A percentile compares a stretch with the other conserved stretches of the same genome.
Conservation (phyloP, 768 basidiomycete genomes). For the Neoboletus subvelutipes region DNA sequence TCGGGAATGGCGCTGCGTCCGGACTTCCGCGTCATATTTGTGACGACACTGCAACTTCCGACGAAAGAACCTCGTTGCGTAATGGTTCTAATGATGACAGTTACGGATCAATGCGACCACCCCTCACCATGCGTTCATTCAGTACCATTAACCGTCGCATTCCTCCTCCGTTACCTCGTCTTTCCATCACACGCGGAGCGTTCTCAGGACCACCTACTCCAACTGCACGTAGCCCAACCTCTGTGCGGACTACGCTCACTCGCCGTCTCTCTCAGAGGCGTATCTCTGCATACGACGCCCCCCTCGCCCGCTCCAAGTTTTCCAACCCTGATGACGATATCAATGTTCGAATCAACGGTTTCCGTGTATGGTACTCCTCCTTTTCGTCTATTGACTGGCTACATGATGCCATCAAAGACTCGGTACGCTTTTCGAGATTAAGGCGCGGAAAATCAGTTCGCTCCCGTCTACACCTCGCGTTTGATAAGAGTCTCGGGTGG, state of each 20-base stretch:
- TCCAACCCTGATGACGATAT: constrained; percentile 43
- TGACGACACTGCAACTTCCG: constrained; percentile 10
- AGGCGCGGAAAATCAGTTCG: constrained; percentile 68
- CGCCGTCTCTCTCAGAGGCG: constrained; percentile 52
- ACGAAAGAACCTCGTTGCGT: constrained; percentile 40
- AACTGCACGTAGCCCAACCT: constrained; percentile 30
- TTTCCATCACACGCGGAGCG: constrained; percentile 33
- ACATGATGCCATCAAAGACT: constrained; percentile 95
- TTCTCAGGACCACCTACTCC: constrained; percentile 40
- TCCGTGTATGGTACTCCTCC: constrained; percentile 82
- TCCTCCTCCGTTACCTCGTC: constrained; percentile 37
- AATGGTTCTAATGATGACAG: constrained; percentile 31
- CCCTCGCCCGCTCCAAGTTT: constrained; percentile 32
- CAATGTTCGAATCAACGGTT: constrained; percentile 76
- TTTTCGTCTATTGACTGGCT: constrained; percentile 95
- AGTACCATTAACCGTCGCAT: constrained; percentile 36
- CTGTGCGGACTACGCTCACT: constrained; percentile 35
- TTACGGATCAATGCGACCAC: constrained; percentile 57
- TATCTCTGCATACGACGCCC: constrained; percentile 71
- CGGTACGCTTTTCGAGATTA: constrained; percentile 72
- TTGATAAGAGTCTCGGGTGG: constrained; percentile 86
- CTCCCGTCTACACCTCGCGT: constrained; percentile 56
- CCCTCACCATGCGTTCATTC: constrained; percentile 26
- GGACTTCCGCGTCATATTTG: background rate
- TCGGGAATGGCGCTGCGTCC: constrained; percentile 36